A percentile compares a stretch with the other conserved stretches of the same genome.
Evolutionary conservation across 208 protist genomes (phyloP).

Genomic region (Trypanosomatidae sp.): DNA sequence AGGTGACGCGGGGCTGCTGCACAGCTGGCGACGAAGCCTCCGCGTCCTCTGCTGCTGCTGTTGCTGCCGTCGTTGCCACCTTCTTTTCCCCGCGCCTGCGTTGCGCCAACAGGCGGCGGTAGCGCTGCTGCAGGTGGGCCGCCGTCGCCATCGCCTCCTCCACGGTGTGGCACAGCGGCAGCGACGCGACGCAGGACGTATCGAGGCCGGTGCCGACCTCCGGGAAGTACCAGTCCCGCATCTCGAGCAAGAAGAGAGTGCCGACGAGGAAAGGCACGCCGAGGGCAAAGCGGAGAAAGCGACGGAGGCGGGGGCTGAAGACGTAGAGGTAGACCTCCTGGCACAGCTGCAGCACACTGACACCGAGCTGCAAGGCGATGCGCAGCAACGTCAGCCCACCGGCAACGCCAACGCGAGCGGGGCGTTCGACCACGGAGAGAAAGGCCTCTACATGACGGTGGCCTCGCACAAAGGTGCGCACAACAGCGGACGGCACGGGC

Average conservation of each 20-base stretch:
- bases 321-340: conserved; percentile 36
- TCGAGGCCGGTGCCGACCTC: conserved; percentile 25
- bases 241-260: conserved; percentile 36
- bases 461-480: too few relatives aligned
- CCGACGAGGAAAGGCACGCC: conserved; percentile 33
- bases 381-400: conserved; percentile 7
- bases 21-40: too few relatives aligned
- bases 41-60: conserved; percentile 12
- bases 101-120: too few relatives aligned
- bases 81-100: too few relatives aligned
- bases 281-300: conserved; percentile 38
- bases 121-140: too few relatives aligned
- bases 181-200: conserved; percentile 28
- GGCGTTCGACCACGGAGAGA: too few relatives aligned
- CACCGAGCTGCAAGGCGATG: conserved; percentile 23
- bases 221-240: conserved; percentile 40
- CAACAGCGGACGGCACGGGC: too few relatives aligned
- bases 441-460: too few relatives aligned
- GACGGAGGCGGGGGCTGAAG: conserved; percentile 30
- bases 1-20: too few relatives aligned
- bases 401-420: not conserved
- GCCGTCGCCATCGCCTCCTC: conserved; percentile 31
- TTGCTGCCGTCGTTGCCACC: too few relatives aligned
- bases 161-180: conserved; percentile 24
- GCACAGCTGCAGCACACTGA: conserved; percentile 21